Conservation (phyloP, 257 asterid genomes). For the Catharanthus roseus region DNA sequence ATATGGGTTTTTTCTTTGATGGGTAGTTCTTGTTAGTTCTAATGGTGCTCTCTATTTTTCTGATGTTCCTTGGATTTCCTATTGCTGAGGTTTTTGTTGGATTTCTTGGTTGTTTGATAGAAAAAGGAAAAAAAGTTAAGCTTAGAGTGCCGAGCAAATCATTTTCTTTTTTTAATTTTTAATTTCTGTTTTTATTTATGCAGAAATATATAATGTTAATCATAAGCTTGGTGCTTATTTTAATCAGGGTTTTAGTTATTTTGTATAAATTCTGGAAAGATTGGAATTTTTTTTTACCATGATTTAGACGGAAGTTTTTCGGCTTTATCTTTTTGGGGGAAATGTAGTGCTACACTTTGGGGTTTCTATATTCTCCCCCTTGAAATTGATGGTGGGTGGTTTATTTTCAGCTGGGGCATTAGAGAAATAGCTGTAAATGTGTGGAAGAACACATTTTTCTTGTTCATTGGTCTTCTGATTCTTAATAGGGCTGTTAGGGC, state of each 20-base stretch:
- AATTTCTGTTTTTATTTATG: slow-evolving; percentile 3
- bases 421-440: not conserved
- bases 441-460: slow-evolving; percentile 1
- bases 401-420: not conserved
- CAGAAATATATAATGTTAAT: not conserved
- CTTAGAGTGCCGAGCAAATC: slow-evolving; percentile 6
- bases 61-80: too few species aligned
- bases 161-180: slow-evolving; percentile 3
- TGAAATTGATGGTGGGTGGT: slow-evolving; percentile 5
- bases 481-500: not conserved
- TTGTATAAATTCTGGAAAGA: slow-evolving; percentile 11
- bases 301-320: not conserved
- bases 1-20: too few species aligned
- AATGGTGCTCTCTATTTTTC: too few species aligned
- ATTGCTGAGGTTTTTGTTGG: slow-evolving; percentile 13
- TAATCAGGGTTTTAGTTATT: slow-evolving; percentile 20
- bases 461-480: not conserved
- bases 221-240: slow-evolving; percentile 14
- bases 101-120: slow-evolving; percentile 13
- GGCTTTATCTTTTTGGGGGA: not conserved
- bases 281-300: slow-evolving; percentile 18
- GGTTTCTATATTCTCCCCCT: not conserved
- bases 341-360: slow-evolving; percentile 3
- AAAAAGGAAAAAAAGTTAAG: slow-evolving; percentile 12
- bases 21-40: too few species aligned